These are phyloP conservation scores for Vinca minor DNA, from an alignment of 257 asterid genomes.

Conservation along the genomic window DNA sequence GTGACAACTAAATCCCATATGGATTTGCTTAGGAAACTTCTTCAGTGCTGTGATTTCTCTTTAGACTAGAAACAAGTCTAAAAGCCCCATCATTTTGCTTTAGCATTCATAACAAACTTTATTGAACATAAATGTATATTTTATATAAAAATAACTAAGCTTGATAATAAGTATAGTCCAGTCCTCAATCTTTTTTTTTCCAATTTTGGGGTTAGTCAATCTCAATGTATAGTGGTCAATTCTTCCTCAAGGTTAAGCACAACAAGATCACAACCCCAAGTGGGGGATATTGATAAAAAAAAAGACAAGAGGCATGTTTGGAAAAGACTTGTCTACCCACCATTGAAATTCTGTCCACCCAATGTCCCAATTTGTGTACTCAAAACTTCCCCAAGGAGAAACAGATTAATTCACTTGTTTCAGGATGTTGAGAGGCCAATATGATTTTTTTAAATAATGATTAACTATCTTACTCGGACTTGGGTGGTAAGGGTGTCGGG, in stretches of 20 bases:
- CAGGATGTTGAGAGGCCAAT: not conserved
- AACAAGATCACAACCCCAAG: slow-evolving; percentile 10
- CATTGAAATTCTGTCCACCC: slow-evolving; percentile 54
- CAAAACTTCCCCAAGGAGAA: slow-evolving; percentile 2
- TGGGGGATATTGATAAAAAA: slow-evolving; percentile 35
- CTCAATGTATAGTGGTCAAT: not conserved
- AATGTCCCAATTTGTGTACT: slow-evolving; percentile 12
- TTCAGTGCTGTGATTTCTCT: not conserved
- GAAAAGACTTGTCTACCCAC: slow-evolving; percentile 60
- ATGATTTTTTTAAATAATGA: too few relatives aligned
- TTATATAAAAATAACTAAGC: not conserved
- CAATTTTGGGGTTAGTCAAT: not conserved
- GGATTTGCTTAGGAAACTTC: not conserved
- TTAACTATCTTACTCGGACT: too few relatives aligned
- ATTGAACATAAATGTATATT: not conserved
- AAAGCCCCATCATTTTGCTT: slow-evolving; percentile 6
- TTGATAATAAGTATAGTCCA: not conserved
- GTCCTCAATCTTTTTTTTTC: not conserved
- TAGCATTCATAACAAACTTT: not conserved
- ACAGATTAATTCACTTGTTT: not conserved
- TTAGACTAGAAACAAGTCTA: not conserved
- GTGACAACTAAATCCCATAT: not conserved
- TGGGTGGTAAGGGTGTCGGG: too few relatives aligned
- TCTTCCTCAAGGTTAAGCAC: not conserved
- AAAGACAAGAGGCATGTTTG: slow-evolving; percentile 37